Evolutionary conservation across 1,139 yeast genomes (phyloP).

Genomic region (Suhomyces atakaporum): DNA sequence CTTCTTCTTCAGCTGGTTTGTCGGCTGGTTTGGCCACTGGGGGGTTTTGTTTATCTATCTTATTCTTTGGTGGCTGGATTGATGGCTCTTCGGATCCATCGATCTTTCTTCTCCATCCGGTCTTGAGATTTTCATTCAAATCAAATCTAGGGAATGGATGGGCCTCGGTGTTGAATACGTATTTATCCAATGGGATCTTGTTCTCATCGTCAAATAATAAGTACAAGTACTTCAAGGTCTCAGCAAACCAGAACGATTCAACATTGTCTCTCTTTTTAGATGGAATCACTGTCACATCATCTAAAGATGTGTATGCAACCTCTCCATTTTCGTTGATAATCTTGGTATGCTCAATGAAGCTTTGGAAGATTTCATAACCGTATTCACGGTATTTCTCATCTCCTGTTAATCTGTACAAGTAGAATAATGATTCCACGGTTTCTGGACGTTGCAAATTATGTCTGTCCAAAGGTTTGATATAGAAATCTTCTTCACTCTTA

Average conservation of each 20-base stretch:
- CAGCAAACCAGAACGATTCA: constrained; percentile 95
- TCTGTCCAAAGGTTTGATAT: constrained; percentile 67
- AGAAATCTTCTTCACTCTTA: constrained; percentile 51
- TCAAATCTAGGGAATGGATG: constrained; percentile 84
- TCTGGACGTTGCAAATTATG: constrained; percentile 94
- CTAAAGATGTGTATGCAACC: constrained; percentile 63
- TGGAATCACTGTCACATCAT: constrained; percentile 63
- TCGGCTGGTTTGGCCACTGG: constrained; percentile 50
- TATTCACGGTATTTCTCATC: constrained; percentile 82
- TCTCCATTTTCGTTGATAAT: constrained; percentile 53
- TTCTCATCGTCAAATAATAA: constrained; percentile 71
- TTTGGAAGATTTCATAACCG: constrained; percentile 86
- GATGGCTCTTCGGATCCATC: constrained; percentile 23
- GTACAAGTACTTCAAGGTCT: constrained; percentile 86
- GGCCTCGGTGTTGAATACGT: constrained; percentile 90
- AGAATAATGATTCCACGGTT: constrained; percentile 85
- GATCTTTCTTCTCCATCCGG: constrained; percentile 60
- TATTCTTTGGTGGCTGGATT: constrained; percentile 19
- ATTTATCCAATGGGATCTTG: constrained; percentile 58
- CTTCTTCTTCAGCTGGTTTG: constrained; percentile 41
- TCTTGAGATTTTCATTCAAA: constrained; percentile 53
- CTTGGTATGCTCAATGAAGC: constrained; percentile 62
- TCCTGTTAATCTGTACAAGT: constrained; percentile 77
- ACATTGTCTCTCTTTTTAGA: constrained; percentile 64
- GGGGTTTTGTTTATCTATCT: constrained; percentile 33